phyloP scores from a whole-genome alignment of 805 yeast species.

The Clavispora fructus region DNA sequence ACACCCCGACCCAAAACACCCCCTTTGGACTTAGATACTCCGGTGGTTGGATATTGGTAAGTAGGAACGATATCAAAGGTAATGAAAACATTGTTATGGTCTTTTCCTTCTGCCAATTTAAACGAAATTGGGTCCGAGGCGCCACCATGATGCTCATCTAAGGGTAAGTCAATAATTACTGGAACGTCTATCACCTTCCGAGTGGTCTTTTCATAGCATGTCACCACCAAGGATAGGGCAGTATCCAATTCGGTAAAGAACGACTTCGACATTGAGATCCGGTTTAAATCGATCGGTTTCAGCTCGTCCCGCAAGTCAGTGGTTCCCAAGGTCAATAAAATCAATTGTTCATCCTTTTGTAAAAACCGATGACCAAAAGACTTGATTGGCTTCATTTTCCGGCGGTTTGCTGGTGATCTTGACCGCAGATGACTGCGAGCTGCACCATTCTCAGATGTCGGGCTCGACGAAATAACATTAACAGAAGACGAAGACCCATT shows the following conservation, averaged over 20 bases:
- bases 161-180: slow-evolving; percentile 68
- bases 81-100: slow-evolving; percentile 50
- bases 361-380: slow-evolving; percentile 83
- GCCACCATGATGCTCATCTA: slow-evolving; percentile 68
- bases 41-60: slow-evolving; percentile 43
- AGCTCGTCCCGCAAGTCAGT: slow-evolving; percentile 62
- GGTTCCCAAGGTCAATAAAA: slow-evolving; percentile 82
- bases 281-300: slow-evolving; percentile 62
- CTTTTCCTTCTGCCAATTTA: slow-evolving; percentile 43
- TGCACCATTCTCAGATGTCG: background rate
- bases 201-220: slow-evolving; percentile 28
- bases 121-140: slow-evolving; percentile 75
- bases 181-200: slow-evolving; percentile 45
- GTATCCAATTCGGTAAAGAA: slow-evolving; percentile 85
- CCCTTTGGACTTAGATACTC: slow-evolving; percentile 19
- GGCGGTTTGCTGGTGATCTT: slow-evolving; percentile 15
- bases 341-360: slow-evolving; percentile 55
- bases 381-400: slow-evolving; percentile 52
- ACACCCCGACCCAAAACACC: slow-evolving; percentile 79
- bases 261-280: slow-evolving; percentile 70
- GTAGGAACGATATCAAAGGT: slow-evolving; percentile 89
- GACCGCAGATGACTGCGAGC: slow-evolving; percentile 9
- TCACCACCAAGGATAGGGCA: slow-evolving; percentile 69
- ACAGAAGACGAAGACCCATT: slow-evolving; percentile 17
- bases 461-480: slow-evolving; percentile 5